Conservation (phyloP, 2,329 filamentous ascomycete species). For the Helotiales sp. region DNA sequence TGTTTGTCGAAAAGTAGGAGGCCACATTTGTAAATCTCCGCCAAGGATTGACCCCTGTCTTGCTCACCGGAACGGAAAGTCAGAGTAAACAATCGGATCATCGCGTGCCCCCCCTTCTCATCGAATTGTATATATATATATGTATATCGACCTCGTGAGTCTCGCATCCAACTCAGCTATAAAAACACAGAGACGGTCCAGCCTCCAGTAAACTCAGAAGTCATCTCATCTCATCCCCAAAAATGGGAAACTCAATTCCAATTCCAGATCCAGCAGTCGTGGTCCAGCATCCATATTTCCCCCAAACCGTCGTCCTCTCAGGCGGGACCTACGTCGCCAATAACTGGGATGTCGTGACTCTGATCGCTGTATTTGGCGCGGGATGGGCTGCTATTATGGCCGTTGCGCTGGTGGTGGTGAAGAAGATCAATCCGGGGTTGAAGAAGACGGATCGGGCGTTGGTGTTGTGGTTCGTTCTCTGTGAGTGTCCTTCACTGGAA, state of each 20-base stretch:
- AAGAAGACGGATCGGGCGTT: constrained; percentile 32
- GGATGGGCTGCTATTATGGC: constrained; percentile 32
- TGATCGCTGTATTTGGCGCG: constrained; percentile 35
- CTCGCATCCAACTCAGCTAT: no score
- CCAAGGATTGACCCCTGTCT: neutral
- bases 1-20: no score
- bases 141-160: neutral
- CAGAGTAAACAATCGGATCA: neutral
- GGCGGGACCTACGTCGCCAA: constrained; percentile 34
- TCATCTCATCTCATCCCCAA: neutral
- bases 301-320: constrained; percentile 33
- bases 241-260: neutral
- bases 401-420: constrained; percentile 23
- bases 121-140: no score
- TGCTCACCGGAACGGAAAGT: neutral
- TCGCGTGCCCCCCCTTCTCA: no score
- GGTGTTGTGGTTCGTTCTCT: constrained; percentile 41
- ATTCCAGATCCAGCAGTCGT: neutral
- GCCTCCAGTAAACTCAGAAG: no score
- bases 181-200: no score
- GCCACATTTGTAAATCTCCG: no score
- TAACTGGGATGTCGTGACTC: constrained; percentile 27
- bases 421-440: constrained; percentile 33
- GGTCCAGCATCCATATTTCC: constrained; percentile 41
- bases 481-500: constrained; percentile 42